A percentile compares a stretch with the other conserved stretches of the same genome.
Evolutionary conservation across 2,329 filamentous ascomycete genomes (phyloP).

Genomic region (Aureobasidium sp.): DNA sequence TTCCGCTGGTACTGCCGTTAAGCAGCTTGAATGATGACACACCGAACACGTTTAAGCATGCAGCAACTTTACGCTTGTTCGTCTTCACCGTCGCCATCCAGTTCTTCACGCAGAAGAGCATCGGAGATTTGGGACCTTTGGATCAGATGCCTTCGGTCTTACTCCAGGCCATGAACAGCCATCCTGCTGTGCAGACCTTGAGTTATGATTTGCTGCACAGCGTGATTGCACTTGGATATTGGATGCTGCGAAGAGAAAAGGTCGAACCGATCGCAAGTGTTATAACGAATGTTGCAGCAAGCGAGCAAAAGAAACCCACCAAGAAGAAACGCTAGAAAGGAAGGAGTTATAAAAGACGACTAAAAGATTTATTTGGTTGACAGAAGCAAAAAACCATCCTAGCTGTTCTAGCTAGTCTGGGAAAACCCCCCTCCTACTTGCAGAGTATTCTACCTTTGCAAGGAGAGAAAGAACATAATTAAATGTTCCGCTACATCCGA

Average conservation of each 20-base stretch:
- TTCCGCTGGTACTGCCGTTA: conserved; percentile 16
- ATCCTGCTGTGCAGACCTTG: conserved; percentile 24
- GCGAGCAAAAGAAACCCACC: neutral
- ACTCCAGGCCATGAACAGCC: conserved; percentile 17
- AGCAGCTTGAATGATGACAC: neutral
- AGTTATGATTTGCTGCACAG: conserved; percentile 22
- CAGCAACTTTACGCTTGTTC: conserved; percentile 4
- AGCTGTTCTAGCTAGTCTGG: neutral
- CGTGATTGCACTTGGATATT: conserved; percentile 4
- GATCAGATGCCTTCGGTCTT: conserved; percentile 11
- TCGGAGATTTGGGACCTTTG: neutral
- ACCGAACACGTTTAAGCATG: conserved; percentile 4
- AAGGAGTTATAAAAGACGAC: neutral
- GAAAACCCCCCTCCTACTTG: neutral
- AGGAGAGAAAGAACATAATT: neutral
- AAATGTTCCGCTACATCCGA: neutral
- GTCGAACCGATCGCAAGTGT: neutral
- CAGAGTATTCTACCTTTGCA: neutral
- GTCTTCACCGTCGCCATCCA: neutral
- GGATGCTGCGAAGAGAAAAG: neutral
- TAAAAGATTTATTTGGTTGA: no score
- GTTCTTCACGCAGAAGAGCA: neutral
- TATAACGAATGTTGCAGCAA: neutral
- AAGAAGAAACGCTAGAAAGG: neutral
- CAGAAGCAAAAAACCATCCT: neutral